Conservation (phyloP, 441 rosid genomes). For the Populus hybrid region DNA sequence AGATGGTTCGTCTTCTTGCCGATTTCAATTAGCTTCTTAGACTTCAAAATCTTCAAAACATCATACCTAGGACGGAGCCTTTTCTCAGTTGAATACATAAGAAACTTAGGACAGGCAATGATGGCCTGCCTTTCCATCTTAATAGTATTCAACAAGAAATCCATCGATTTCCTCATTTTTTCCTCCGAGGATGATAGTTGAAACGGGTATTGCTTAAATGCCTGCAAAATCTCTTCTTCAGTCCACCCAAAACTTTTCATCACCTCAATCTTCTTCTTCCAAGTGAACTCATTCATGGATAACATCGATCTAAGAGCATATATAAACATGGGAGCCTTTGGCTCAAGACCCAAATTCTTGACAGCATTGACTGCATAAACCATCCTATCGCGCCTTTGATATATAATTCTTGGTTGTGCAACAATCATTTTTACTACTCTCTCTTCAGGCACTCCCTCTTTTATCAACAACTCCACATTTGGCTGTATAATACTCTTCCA, state of each 20-base stretch:
- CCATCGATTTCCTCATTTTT: not conserved
- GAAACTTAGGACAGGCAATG: not conserved
- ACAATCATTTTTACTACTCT: not conserved
- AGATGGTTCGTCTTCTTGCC: not conserved
- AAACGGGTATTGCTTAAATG: not conserved
- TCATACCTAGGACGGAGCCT: not conserved
- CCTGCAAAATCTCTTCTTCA: not conserved
- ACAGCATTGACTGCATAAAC: conserved; percentile 10
- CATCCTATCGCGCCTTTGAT: not conserved
- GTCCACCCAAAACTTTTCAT: not conserved
- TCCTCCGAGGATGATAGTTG: not conserved
- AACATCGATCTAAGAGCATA: conserved; percentile 6
- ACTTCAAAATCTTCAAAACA: not conserved
- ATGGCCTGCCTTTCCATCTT: not conserved
- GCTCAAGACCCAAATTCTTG: conserved; percentile 3
- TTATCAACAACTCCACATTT: conserved; percentile 4
- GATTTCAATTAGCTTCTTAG: not conserved
- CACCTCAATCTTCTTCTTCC: not conserved
- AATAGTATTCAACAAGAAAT: not conserved
- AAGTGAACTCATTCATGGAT: not conserved
- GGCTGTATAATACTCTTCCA: not conserved
- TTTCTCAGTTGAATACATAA: not conserved
- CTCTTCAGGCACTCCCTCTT: conserved; percentile 8
- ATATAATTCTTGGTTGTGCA: not conserved
- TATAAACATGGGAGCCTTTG: conserved; percentile 1